Evolutionary conservation across 306 rosid species (phyloP).

Genomic region (Cicer pinnatifidum): DNA sequence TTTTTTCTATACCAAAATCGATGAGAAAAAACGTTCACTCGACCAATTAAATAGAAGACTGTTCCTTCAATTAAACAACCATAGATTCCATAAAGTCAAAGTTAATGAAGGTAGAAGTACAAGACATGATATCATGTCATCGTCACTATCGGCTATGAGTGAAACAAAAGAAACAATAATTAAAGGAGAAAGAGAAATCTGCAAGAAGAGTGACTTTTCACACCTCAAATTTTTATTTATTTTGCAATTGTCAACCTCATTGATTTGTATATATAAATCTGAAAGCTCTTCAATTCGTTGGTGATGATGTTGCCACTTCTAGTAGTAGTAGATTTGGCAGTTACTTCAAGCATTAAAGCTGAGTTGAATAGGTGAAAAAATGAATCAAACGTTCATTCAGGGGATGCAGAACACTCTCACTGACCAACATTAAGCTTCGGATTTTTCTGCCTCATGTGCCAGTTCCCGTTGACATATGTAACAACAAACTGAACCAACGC

Average conservation of each 20-base stretch:
- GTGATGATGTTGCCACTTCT: conserved; percentile 17
- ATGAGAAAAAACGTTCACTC: conserved; percentile 42
- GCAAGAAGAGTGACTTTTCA: conserved; percentile 34
- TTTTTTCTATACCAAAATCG: conserved; percentile 40
- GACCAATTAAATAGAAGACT: conserved; percentile 41
- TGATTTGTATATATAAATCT: conserved; percentile 23
- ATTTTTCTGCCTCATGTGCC: conserved; percentile 46
- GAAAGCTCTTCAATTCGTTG: conserved; percentile 40
- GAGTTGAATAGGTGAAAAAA: conserved; percentile 38
- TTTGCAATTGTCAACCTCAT: conserved; percentile 16
- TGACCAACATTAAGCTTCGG: conserved; percentile 46
- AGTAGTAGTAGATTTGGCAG: conserved; percentile 38
- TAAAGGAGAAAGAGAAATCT: conserved; percentile 31
- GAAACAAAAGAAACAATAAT: conserved; percentile 16
- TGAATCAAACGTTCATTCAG: conserved; percentile 28
- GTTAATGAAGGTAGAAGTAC: conserved; percentile 29
- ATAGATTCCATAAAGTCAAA: neutral
- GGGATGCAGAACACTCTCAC: conserved; percentile 44
- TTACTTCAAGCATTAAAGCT: conserved; percentile 41
- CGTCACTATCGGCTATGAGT: conserved; percentile 32
- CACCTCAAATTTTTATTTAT: conserved; percentile 51
- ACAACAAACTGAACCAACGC: conserved; percentile 41
- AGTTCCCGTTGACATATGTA: conserved; percentile 47
- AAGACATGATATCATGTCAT: conserved; percentile 34
- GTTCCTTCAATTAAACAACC: conserved; percentile 20